Conservation (phyloP, 2,329 filamentous ascomycete genomes). For the Dothideomycetes sp. region DNA sequence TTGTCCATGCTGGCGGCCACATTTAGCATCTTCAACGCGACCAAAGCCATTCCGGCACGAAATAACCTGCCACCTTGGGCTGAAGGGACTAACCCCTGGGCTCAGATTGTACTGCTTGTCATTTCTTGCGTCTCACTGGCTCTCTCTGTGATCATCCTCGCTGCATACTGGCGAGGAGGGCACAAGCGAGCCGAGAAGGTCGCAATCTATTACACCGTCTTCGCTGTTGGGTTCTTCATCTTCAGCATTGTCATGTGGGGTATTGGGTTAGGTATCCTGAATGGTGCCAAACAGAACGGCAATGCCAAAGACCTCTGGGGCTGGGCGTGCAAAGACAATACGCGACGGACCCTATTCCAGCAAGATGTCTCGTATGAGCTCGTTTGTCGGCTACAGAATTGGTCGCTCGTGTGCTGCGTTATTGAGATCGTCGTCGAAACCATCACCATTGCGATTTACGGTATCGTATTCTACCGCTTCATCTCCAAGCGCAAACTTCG, state of each 20-base stretch:
- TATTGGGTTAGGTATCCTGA: slow-evolving; percentile 71
- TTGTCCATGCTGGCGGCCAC: slow-evolving; percentile 81
- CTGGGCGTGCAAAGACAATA: slow-evolving; percentile 92
- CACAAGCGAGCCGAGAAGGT: slow-evolving; percentile 86
- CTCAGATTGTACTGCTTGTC: slow-evolving; percentile 70
- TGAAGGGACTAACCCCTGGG: slow-evolving; percentile 68
- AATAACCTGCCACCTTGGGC: slow-evolving; percentile 84
- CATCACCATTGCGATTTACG: slow-evolving; percentile 86
- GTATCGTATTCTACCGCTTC: slow-evolving; percentile 91
- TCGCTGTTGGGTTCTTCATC: slow-evolving; percentile 87
- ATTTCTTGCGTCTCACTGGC: slow-evolving; percentile 72
- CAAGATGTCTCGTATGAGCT: slow-evolving; percentile 80
- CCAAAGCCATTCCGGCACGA: slow-evolving; percentile 59
- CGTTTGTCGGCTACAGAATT: slow-evolving; percentile 88
- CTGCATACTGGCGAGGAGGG: slow-evolving; percentile 78
- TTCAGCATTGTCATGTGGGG: slow-evolving; percentile 90
- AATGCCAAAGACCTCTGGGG: slow-evolving; percentile 89
- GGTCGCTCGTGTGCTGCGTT: slow-evolving; percentile 90
- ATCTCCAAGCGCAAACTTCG: slow-evolving; percentile 90
- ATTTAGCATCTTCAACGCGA: slow-evolving; percentile 86
- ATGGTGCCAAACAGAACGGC: slow-evolving; percentile 62
- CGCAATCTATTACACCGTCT: slow-evolving; percentile 88
- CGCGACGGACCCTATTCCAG: slow-evolving; percentile 63
- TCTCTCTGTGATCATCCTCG: slow-evolving; percentile 69
- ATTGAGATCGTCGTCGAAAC: slow-evolving; percentile 92